Conservation (phyloP, 805 yeast species). For the Debaryomyces maramus region DNA sequence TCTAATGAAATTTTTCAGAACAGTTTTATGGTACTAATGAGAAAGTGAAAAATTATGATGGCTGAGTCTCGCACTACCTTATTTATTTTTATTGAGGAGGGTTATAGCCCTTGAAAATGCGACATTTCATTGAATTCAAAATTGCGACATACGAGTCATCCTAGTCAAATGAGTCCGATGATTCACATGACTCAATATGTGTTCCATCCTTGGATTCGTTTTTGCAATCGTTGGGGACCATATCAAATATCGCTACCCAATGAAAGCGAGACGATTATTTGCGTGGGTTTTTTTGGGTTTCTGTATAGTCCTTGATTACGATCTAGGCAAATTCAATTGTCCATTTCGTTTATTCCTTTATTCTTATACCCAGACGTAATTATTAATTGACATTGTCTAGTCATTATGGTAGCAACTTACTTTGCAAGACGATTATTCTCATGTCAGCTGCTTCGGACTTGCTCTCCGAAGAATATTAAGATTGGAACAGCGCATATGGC, state of each 20-base stretch:
- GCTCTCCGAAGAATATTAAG: conserved; percentile 2
- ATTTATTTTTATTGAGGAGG: no score
- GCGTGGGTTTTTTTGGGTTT: no score
- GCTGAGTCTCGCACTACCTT: no score
- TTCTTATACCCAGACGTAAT: no score
- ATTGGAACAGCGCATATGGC: conserved; percentile 3
- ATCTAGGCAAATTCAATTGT: no score
- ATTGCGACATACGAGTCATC: not conserved
- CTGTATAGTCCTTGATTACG: no score
- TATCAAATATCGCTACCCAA: not conserved
- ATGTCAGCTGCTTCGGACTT: not conserved
- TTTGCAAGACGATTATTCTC: not conserved
- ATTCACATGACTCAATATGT: not conserved
- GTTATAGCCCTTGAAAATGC: not conserved
- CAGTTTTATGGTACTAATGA: no score
- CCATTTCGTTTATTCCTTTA: no score
- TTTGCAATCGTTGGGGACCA: not conserved
- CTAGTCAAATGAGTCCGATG: not conserved
- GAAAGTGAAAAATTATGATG: not conserved
- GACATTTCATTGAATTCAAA: no score
- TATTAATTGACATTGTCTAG: no score
- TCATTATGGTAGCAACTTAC: not conserved
- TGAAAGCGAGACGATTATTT: not conserved
- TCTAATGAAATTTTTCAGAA: no score
- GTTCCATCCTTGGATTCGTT: no score